Conservation (phyloP, 1,139 yeast genomes). For the Yamadazyma mexicana region DNA sequence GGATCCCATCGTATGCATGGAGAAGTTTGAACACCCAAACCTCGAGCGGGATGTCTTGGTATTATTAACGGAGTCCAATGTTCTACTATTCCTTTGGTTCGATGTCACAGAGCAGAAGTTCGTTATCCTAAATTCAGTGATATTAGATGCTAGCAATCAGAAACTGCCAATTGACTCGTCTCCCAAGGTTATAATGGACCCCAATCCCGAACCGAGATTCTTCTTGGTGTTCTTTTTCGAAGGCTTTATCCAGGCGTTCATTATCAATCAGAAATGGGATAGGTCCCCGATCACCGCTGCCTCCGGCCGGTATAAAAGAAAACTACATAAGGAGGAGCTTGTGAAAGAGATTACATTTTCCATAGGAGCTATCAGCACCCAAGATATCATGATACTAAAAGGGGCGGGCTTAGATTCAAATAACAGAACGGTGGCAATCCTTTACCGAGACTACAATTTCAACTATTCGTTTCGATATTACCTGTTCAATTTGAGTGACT, state of each 20-base stretch:
- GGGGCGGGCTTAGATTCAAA: neutral
- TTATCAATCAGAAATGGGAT: constrained; percentile 15
- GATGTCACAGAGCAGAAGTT: constrained; percentile 10
- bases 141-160: constrained; percentile 28
- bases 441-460: constrained; percentile 39
- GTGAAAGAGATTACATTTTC: constrained; percentile 17
- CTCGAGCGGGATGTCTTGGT: constrained; percentile 17
- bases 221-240: constrained; percentile 31
- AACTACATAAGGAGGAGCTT: constrained; percentile 10
- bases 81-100: constrained; percentile 14
- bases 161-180: constrained; percentile 26
- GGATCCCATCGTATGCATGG: constrained; percentile 19
- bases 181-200: constrained; percentile 23
- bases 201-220: constrained; percentile 13
- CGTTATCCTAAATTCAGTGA: constrained; percentile 10
- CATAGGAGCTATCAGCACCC: constrained; percentile 32
- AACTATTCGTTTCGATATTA: constrained; percentile 34
- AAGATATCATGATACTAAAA: constrained; percentile 19
- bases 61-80: constrained; percentile 17
- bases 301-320: constrained; percentile 10
- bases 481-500: constrained; percentile 13
- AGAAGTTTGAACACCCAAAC: constrained; percentile 14
- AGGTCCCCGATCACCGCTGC: constrained; percentile 1
- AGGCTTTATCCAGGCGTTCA: constrained; percentile 28
- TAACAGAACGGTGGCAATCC: constrained; percentile 23